Conservation (phyloP, 768 basidiomycete species). For the Gloeophyllum trabeum region DNA sequence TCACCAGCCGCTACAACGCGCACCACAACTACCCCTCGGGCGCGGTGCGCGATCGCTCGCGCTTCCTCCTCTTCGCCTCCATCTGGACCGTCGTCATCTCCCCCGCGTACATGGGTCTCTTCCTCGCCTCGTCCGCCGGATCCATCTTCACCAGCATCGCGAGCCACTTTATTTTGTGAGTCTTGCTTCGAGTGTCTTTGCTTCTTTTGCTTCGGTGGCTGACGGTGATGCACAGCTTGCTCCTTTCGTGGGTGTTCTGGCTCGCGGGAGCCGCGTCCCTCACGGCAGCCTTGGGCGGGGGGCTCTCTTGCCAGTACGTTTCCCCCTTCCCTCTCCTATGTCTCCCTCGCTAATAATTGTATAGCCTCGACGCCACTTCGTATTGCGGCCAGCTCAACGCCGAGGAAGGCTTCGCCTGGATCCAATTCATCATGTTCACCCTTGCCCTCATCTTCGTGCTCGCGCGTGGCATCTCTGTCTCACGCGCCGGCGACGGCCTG, state of each 20-base stretch:
- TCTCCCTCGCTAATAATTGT: slow-evolving; percentile 6
- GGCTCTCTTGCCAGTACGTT: slow-evolving; percentile 55
- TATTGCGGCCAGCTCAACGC: slow-evolving; percentile 77
- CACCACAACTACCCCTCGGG: slow-evolving; percentile 8
- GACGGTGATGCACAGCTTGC: slow-evolving; percentile 31
- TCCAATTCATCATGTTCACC: slow-evolving; percentile 57
- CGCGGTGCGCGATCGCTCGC: neutral
- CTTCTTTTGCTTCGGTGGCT: neutral
- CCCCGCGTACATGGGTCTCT: slow-evolving; percentile 11
- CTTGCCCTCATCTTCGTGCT: slow-evolving; percentile 47
- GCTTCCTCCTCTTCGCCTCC: slow-evolving; percentile 15
- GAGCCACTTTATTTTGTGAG: slow-evolving; percentile 56
- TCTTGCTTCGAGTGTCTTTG: slow-evolving; percentile 5
- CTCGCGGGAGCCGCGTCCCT: slow-evolving; percentile 61
- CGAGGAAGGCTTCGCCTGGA: slow-evolving; percentile 65
- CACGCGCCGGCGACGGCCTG: slow-evolving; percentile 58
- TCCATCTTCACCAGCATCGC: slow-evolving; percentile 47
- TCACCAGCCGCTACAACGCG: slow-evolving; percentile 14
- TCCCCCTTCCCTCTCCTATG: slow-evolving; percentile 1
- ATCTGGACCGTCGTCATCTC: slow-evolving; percentile 17
- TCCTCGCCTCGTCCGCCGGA: slow-evolving; percentile 20
- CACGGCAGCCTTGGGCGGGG: slow-evolving; percentile 55
- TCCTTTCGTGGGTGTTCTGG: slow-evolving; percentile 73
- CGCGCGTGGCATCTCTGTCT: slow-evolving; percentile 44
- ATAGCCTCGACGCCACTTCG: slow-evolving; percentile 31